These are phyloP conservation scores for Penicillium lagena DNA, from an alignment of 495 filamentous ascomycete species.

Conservation along the genomic window DNA sequence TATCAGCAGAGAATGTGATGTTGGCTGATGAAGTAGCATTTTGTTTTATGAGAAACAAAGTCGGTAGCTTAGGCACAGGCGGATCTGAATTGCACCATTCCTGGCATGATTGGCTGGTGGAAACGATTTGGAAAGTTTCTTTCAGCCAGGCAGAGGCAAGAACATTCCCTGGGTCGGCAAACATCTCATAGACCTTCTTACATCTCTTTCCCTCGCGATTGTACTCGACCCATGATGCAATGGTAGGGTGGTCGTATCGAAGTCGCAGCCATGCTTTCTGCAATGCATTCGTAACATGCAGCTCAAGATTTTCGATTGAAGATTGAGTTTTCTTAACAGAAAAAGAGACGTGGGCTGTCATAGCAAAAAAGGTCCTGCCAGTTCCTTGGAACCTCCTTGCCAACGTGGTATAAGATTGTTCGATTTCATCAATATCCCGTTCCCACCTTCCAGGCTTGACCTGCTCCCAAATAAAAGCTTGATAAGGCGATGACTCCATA, in stretches of 20 bases:
- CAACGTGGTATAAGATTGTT: slow-evolving; percentile 33
- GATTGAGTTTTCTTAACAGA: neutral
- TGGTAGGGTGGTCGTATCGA: slow-evolving; percentile 36
- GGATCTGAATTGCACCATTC: slow-evolving; percentile 39
- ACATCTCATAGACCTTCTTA: slow-evolving; percentile 32
- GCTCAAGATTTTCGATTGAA: neutral
- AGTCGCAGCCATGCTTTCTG: slow-evolving; percentile 34
- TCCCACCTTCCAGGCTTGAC: slow-evolving; percentile 22
- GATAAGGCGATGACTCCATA: slow-evolving; percentile 29
- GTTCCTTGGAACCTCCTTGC: slow-evolving; percentile 28
- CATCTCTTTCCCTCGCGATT: slow-evolving; percentile 15
- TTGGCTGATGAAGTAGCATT: neutral
- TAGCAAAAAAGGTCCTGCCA: slow-evolving; percentile 34
- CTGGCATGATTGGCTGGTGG: slow-evolving; percentile 16
- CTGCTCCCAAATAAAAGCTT: slow-evolving; percentile 1
- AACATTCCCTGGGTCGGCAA: slow-evolving; percentile 3
- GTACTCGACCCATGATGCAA: slow-evolving; percentile 30
- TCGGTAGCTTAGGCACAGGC: slow-evolving; percentile 26
- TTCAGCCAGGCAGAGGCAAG: slow-evolving; percentile 22
- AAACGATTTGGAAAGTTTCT: slow-evolving; percentile 25
- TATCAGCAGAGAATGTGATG: slow-evolving; percentile 12
- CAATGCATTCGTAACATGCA: slow-evolving; percentile 20
- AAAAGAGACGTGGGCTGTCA: slow-evolving; percentile 22
- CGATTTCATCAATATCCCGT: slow-evolving; percentile 38
- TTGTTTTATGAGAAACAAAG: slow-evolving; percentile 30